phyloP scores from a whole-genome alignment of 768 basidiomycete genomes.

The Lactarius hatsudake region DNA sequence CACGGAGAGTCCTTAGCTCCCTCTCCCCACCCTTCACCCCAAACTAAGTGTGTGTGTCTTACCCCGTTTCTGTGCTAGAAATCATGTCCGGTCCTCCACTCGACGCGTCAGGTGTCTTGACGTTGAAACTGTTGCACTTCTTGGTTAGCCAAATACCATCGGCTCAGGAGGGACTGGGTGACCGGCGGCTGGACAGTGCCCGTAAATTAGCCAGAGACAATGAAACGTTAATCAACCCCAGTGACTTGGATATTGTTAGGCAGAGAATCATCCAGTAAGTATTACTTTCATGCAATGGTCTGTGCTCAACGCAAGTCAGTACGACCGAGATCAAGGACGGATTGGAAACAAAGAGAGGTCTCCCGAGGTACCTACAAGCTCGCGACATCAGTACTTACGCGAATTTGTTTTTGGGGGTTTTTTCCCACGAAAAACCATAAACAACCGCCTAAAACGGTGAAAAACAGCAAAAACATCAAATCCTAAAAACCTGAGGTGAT shows the following conservation, averaged over 20 bases:
- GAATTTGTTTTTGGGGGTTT: no score
- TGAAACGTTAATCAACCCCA: neutral
- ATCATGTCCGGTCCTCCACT: neutral
- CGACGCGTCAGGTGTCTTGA: slow-evolving; percentile 14
- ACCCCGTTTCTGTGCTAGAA: neutral
- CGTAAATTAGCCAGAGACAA: neutral
- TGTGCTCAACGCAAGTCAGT: neutral
- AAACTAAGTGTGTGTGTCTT: neutral
- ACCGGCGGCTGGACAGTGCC: slow-evolving; percentile 2
- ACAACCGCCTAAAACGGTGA: no score
- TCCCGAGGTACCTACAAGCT: slow-evolving; percentile 10
- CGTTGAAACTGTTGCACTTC: slow-evolving; percentile 5
- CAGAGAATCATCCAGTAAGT: slow-evolving; percentile 8
- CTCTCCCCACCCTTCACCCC: neutral
- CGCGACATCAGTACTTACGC: no score
- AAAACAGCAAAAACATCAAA: no score
- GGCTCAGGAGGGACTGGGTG: neutral
- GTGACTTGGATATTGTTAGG: slow-evolving; percentile 1
- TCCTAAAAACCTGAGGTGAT: no score
- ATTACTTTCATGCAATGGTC: neutral
- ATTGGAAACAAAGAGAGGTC: slow-evolving; percentile 1
- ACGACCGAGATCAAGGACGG: slow-evolving; percentile 1
- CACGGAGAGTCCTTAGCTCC: neutral
- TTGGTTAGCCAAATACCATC: neutral
- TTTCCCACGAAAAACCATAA: no score